A percentile compares a stretch with the other conserved stretches of the same genome.
Conservation (phyloP, 169 alveolate species). For the Condylostoma magnum region DNA sequence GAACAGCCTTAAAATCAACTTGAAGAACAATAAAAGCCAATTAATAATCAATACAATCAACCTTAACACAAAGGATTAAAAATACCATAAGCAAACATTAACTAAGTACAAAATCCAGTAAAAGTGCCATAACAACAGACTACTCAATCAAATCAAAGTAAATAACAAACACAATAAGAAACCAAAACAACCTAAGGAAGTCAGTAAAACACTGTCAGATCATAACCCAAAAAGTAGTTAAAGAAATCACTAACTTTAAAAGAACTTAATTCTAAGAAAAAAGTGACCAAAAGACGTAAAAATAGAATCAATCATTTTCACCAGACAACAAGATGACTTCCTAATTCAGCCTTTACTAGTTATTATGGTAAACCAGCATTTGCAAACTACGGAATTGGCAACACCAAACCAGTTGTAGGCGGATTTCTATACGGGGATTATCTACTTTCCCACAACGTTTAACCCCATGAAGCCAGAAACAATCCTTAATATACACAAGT, state of each 20-base stretch:
- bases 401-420: slow-evolving; percentile 80
- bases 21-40: no score
- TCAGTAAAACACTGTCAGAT: neutral
- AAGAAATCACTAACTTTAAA: neutral
- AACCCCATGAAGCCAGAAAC: slow-evolving; percentile 73
- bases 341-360: slow-evolving; percentile 77
- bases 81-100: neutral
- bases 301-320: slow-evolving; percentile 60
- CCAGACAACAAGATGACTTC: slow-evolving; percentile 80
- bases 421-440: slow-evolving; percentile 79
- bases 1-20: neutral
- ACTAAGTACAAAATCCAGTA: no score
- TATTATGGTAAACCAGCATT: slow-evolving; percentile 86
- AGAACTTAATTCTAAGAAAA: neutral
- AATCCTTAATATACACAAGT: slow-evolving; percentile 65
- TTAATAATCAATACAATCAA: neutral
- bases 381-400: slow-evolving; percentile 78
- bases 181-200: slow-evolving; percentile 7
- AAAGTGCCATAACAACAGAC: neutral
- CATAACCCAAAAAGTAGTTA: neutral
- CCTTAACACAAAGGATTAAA: neutral
- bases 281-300: neutral
- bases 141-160: neutral
- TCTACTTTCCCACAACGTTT: slow-evolving; percentile 72
- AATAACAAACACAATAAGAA: neutral